Percentiles rank a stretch among this genome's conserved stretches.
These are phyloP conservation scores for Camellia sinensis DNA, from an alignment of 148 eudicot species.

Conservation along the genomic window DNA sequence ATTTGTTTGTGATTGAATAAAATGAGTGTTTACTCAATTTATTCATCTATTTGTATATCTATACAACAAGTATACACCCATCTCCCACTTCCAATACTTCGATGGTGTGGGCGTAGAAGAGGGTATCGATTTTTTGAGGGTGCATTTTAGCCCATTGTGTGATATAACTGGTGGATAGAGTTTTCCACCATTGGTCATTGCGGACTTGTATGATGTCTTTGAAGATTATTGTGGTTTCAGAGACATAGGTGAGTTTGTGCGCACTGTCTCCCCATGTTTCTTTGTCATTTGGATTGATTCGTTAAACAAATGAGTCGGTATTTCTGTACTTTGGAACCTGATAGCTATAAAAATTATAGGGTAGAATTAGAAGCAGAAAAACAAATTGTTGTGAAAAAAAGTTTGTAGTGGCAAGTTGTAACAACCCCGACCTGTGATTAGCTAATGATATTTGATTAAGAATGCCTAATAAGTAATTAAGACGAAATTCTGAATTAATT, in stretches of 20 bases:
- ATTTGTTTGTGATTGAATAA: too few species aligned
- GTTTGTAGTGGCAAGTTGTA: too few species aligned
- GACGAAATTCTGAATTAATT: too few species aligned
- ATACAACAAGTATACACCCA: too few species aligned
- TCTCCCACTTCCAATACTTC: too few species aligned
- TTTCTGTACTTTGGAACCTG: slow-evolving; percentile 94
- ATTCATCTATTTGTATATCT: too few species aligned
- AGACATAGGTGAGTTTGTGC: slow-evolving; percentile 87
- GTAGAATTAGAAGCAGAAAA: neutral
- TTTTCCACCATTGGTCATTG: slow-evolving; percentile 96
- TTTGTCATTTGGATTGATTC: slow-evolving; percentile 83
- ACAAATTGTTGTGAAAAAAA: neutral
- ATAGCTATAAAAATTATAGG: slow-evolving; percentile 44
- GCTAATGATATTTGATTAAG: too few species aligned
- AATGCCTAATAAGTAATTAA: too few species aligned
- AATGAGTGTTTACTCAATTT: too few species aligned
- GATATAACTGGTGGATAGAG: slow-evolving; percentile 76
- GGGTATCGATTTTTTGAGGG: slow-evolving; percentile 87
- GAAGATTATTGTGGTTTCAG: slow-evolving; percentile 94
- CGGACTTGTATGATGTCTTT: slow-evolving; percentile 81
- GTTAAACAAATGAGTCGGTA: slow-evolving; percentile 81
- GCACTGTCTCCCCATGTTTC: slow-evolving; percentile 99
- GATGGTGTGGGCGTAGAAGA: slow-evolving; percentile 81
- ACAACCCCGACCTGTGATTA: too few species aligned
- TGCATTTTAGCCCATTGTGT: slow-evolving; percentile 98